phyloP scores from a whole-genome alignment of 2,329 filamentous ascomycete genomes.

The Colletotrichum camelliae region DNA sequence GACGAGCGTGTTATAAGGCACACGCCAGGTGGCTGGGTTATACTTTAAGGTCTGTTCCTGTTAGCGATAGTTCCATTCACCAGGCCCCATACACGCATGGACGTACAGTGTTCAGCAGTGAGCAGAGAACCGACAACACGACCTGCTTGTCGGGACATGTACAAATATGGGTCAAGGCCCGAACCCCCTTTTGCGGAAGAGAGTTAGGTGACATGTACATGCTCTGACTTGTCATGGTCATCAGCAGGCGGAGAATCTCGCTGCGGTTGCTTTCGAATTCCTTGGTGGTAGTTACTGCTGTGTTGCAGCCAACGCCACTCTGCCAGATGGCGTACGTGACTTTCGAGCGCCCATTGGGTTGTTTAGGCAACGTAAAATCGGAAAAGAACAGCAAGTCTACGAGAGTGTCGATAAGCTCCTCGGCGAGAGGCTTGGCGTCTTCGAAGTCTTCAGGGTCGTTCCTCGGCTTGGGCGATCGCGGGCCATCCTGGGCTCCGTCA shows the following conservation, averaged over 20 bases:
- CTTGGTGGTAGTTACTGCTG: constrained; percentile 83
- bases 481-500: constrained; percentile 68
- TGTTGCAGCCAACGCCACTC: constrained; percentile 95
- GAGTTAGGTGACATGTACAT: constrained; percentile 88
- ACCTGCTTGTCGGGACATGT: constrained; percentile 90
- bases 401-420: constrained; percentile 90
- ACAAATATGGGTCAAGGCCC: constrained; percentile 86
- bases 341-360: constrained; percentile 74
- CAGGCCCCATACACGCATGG: not conserved
- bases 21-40: constrained; percentile 91
- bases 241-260: constrained; percentile 84
- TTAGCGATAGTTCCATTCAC: not conserved
- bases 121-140: constrained; percentile 89
- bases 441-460: constrained; percentile 73
- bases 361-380: constrained; percentile 82
- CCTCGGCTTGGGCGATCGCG: constrained; percentile 29
- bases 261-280: constrained; percentile 93
- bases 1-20: constrained; percentile 91
- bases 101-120: constrained; percentile 88
- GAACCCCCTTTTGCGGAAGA: constrained; percentile 82
- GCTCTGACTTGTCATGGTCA: constrained; percentile 87
- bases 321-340: constrained; percentile 97
- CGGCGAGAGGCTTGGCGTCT: constrained; percentile 84
- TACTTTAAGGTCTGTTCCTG: constrained; percentile 83
- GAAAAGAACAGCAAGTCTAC: constrained; percentile 91